Conservation (phyloP, 2,329 filamentous ascomycete genomes). For the Helminthosporium solani region DNA sequence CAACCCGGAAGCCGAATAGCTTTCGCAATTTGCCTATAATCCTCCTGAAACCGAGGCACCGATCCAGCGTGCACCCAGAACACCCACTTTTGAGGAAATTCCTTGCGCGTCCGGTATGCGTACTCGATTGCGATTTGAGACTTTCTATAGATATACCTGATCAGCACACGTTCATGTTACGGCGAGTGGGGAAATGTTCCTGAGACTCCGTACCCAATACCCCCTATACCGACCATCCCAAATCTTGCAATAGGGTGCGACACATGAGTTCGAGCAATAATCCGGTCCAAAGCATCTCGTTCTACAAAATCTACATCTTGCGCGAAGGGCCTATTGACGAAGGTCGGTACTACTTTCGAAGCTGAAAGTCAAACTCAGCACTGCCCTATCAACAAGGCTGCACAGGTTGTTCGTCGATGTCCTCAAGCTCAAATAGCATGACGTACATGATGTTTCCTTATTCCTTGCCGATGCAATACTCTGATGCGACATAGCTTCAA, state of each 20-base stretch:
- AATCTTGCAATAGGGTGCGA: slow-evolving; percentile 1
- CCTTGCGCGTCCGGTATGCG: slow-evolving; percentile 18
- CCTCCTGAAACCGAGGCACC: slow-evolving; percentile 22
- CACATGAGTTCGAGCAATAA: not conserved
- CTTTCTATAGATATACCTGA: slow-evolving; percentile 5
- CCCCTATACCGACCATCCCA: slow-evolving; percentile 9
- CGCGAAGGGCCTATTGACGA: slow-evolving; percentile 3
- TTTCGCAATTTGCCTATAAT: slow-evolving; percentile 30
- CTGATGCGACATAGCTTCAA: not conserved
- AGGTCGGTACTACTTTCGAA: not conserved
- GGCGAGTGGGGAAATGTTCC: too few species aligned
- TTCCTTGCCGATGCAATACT: not conserved
- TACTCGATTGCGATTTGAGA: slow-evolving; percentile 27
- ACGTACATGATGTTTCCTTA: not conserved
- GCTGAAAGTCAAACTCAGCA: not conserved
- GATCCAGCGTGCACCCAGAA: slow-evolving; percentile 35
- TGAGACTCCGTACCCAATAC: slow-evolving; percentile 7
- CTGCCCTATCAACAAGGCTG: too few species aligned
- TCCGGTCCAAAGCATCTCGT: not conserved
- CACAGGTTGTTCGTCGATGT: not conserved
- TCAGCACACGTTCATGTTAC: too few species aligned
- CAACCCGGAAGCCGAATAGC: slow-evolving; percentile 20
- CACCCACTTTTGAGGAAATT: slow-evolving; percentile 21
- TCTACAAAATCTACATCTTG: slow-evolving; percentile 7
- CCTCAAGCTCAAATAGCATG: not conserved